These are phyloP conservation scores for Phaeomoniella chlamydospora DNA, from an alignment of 2,329 filamentous ascomycete genomes.

Conservation along the genomic window DNA sequence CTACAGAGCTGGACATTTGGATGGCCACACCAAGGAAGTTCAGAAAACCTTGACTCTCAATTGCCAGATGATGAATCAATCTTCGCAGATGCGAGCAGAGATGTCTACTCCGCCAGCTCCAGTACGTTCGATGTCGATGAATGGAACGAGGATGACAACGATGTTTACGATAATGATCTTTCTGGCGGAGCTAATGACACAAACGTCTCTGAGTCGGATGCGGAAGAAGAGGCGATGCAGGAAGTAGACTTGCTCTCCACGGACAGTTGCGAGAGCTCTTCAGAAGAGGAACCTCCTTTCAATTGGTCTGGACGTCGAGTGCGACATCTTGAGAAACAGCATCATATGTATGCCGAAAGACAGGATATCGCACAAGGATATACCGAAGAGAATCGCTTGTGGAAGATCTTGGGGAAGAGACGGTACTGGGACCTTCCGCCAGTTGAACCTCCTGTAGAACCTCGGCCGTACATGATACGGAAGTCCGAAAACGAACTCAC, in stretches of 20 bases:
- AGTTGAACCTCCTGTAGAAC: not conserved
- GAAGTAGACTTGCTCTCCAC: too few relatives aligned
- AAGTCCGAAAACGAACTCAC: constrained; percentile 1
- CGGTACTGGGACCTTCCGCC: not conserved
- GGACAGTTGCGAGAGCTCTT: too few relatives aligned
- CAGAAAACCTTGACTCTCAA: not conserved
- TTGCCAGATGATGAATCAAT: not conserved
- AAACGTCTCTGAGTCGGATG: too few relatives aligned
- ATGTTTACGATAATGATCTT: too few relatives aligned
- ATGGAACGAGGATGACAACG: too few relatives aligned
- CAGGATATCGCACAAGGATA: not conserved
- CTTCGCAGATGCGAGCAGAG: not conserved
- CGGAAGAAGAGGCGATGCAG: too few relatives aligned
- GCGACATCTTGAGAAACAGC: too few relatives aligned
- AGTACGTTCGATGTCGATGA: too few relatives aligned
- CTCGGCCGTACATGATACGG: not conserved
- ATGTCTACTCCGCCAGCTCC: too few relatives aligned
- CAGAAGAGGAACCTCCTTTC: too few relatives aligned
- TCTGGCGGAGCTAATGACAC: too few relatives aligned
- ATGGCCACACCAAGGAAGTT: not conserved
- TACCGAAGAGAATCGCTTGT: not conserved
- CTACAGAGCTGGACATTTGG: constrained; percentile 5
- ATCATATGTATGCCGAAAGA: not conserved
- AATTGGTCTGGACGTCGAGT: too few relatives aligned
- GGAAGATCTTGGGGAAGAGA: not conserved